phyloP scores from a whole-genome alignment of 768 basidiomycete genomes.

The Trametes villosa region DNA sequence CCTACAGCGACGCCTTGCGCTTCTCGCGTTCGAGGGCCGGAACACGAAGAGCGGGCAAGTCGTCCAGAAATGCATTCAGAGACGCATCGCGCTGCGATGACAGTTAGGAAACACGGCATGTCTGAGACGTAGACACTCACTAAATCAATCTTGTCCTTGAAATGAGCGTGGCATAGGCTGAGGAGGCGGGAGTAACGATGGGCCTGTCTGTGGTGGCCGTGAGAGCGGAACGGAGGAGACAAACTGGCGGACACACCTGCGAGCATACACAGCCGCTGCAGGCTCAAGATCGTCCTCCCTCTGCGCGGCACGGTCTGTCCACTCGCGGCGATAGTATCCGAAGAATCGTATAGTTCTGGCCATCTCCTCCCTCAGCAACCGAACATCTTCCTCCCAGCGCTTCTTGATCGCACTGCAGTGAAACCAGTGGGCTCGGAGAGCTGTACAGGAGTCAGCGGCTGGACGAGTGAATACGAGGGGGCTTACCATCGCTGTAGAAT shows the following conservation, averaged over 20 bases:
- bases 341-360: constrained; percentile 6
- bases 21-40: too few relatives aligned
- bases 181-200: neutral
- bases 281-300: neutral
- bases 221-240: neutral
- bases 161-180: neutral
- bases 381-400: constrained; percentile 6
- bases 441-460: neutral
- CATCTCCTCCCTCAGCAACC: constrained; percentile 10
- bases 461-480: neutral
- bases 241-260: neutral
- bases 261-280: neutral
- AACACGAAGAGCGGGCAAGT: too few relatives aligned
- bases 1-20: too few relatives aligned
- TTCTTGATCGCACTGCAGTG: neutral
- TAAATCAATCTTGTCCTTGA: neutral
- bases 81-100: too few relatives aligned
- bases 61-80: too few relatives aligned
- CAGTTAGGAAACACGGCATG: too few relatives aligned
- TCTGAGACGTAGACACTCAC: neutral
- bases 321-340: neutral
- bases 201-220: neutral
- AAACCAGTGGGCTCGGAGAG: constrained; percentile 8
- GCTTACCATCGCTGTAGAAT: neutral
- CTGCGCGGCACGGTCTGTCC: neutral